A percentile compares a stretch with the other conserved stretches of the same genome.
phyloP scores from a whole-genome alignment of 768 basidiomycete species.

The Ephemerocybe angulata region DNA sequence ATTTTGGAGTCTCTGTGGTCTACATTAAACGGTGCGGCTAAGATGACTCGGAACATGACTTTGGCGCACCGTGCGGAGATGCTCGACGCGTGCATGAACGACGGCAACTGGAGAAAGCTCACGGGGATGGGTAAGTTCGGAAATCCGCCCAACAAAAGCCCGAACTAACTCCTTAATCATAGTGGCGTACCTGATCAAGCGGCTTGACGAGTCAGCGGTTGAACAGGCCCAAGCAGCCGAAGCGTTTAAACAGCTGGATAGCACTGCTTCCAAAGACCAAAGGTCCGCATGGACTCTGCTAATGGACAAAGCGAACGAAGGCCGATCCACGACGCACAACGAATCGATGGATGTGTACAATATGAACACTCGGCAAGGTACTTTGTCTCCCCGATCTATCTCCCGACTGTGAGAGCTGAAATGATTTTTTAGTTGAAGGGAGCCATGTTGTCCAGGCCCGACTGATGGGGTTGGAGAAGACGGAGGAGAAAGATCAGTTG shows the following conservation, averaged over 20 bases:
- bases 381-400: not conserved
- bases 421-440: too few species aligned
- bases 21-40: constrained; percentile 10
- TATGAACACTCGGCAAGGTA: not conserved
- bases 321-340: not conserved
- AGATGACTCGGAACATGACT: constrained; percentile 3
- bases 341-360: not conserved
- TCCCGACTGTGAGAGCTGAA: not conserved
- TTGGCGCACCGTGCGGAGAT: constrained; percentile 11
- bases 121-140: not conserved
- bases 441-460: not conserved
- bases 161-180: not conserved
- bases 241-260: not conserved
- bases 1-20: constrained; percentile 19
- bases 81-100: constrained; percentile 16
- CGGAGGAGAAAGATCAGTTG: not conserved
- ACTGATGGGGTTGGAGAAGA: not conserved
- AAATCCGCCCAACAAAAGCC: not conserved
- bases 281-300: not conserved
- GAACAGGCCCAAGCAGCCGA: not conserved
- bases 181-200: not conserved
- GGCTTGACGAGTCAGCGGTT: not conserved
- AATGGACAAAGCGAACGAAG: not conserved
- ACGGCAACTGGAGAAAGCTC: constrained; percentile 14
- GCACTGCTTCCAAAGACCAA: not conserved